phyloP scores from a whole-genome alignment of 2,329 filamentous ascomycete species.

The Arthroderma sp. region DNA sequence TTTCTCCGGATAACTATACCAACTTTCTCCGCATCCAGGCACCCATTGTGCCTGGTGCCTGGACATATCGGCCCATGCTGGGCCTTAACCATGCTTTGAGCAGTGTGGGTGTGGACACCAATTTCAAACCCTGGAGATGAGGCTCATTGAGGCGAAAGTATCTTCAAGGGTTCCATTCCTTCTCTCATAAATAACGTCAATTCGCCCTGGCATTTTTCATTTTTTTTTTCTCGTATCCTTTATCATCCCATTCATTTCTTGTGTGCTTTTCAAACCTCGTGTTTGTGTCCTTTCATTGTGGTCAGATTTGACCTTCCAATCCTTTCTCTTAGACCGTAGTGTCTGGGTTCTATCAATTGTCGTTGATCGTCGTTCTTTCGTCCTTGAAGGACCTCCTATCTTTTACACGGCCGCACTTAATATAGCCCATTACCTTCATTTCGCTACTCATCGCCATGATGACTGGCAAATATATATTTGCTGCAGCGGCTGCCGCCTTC shows the following conservation, averaged over 20 bases:
- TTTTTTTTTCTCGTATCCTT: not conserved
- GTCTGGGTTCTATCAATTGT: too few species aligned
- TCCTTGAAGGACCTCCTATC: not conserved
- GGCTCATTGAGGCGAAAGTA: too few species aligned
- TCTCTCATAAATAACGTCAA: not conserved
- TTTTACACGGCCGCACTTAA: constrained; percentile 19
- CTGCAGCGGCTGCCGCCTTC: constrained; percentile 24
- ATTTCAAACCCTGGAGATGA: too few species aligned
- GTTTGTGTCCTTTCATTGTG: constrained; percentile 46
- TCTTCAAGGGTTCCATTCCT: not conserved
- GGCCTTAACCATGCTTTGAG: too few species aligned
- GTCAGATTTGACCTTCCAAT: constrained; percentile 13
- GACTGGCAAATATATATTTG: constrained; percentile 12
- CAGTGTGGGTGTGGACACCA: too few species aligned
- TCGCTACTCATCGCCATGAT: constrained; percentile 11
- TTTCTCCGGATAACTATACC: too few species aligned
- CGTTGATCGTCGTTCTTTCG: too few species aligned
- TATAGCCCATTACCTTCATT: constrained; percentile 23
- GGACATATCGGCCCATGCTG: too few species aligned
- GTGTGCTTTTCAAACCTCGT: constrained; percentile 14
- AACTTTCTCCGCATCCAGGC: too few species aligned
- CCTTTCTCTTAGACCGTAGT: constrained; percentile 26
- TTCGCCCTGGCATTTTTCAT: not conserved
- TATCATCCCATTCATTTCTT: not conserved
- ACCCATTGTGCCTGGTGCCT: too few species aligned